phyloP scores from a whole-genome alignment of 805 yeast genomes.

The Lipomyces yamanashiensis region DNA sequence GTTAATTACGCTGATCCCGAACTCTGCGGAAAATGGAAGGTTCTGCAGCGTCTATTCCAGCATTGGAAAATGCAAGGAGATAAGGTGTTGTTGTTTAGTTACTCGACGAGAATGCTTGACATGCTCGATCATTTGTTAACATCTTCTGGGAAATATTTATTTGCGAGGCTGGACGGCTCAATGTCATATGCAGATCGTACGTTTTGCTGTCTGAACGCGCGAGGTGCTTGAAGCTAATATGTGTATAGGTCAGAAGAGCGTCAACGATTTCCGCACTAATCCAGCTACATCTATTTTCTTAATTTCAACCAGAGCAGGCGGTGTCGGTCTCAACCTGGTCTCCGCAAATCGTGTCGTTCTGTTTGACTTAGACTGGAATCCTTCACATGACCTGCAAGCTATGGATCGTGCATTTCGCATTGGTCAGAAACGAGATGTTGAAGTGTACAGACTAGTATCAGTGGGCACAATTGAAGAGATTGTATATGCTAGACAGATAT shows the following conservation, averaged over 20 bases:
- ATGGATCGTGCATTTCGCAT: slow-evolving; percentile 33
- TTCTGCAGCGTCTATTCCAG: slow-evolving; percentile 15
- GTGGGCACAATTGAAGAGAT: slow-evolving; percentile 33
- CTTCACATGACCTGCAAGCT: slow-evolving; percentile 34
- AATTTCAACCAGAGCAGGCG: slow-evolving; percentile 33
- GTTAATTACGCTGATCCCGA: slow-evolving; percentile 30
- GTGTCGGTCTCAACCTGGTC: slow-evolving; percentile 31
- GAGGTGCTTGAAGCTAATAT: no score
- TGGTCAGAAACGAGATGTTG: slow-evolving; percentile 33
- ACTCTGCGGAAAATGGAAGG: slow-evolving; percentile 34
- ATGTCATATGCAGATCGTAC: slow-evolving; percentile 19
- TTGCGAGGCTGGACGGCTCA: slow-evolving; percentile 27
- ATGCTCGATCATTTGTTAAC: slow-evolving; percentile 26
- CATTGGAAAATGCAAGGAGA: slow-evolving; percentile 22
- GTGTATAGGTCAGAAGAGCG: slow-evolving; percentile 18
- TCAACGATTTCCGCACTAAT: slow-evolving; percentile 25
- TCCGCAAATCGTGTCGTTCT: slow-evolving; percentile 34
- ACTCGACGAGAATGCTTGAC: slow-evolving; percentile 24
- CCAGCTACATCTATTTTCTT: slow-evolving; percentile 23
- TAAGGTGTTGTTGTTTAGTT: slow-evolving; percentile 31
- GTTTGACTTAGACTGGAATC: slow-evolving; percentile 35
- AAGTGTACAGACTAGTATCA: slow-evolving; percentile 30
- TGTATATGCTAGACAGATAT: slow-evolving; percentile 33
- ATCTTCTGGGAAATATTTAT: slow-evolving; percentile 13
- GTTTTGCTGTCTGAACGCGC: background rate